A percentile compares a stretch with the other conserved stretches of the same genome.
Evolutionary conservation across 2,329 filamentous ascomycete species (phyloP).

Genomic region (Emergomyces orientalis): DNA sequence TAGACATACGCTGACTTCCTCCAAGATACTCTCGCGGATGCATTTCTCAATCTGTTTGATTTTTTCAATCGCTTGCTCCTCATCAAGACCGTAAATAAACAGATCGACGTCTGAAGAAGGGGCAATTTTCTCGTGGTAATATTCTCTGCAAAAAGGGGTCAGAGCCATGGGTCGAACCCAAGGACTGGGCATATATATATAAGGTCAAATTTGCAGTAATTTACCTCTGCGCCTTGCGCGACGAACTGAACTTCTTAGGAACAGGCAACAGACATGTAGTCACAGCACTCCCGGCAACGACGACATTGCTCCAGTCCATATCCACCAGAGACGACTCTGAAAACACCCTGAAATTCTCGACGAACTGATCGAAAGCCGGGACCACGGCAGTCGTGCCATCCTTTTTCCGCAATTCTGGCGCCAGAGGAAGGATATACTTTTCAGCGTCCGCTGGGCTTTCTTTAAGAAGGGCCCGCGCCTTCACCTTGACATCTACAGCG

Average conservation of each 20-base stretch:
- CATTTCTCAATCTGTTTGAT: conserved; percentile 70
- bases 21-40: conserved; percentile 67
- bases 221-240: conserved; percentile 13
- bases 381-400: conserved; percentile 61
- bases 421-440: conserved; percentile 22
- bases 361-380: conserved; percentile 57
- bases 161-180: not conserved
- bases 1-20: conserved; percentile 57
- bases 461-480: conserved; percentile 19
- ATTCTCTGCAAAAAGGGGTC: conserved; percentile 44
- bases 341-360: conserved; percentile 71
- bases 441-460: conserved; percentile 20
- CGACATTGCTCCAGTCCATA: conserved; percentile 72
- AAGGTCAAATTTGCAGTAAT: not conserved
- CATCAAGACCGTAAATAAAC: conserved; percentile 70
- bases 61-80: conserved; percentile 70
- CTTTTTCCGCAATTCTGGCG: conserved; percentile 45
- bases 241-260: conserved; percentile 47
- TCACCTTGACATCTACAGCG: conserved; percentile 14
- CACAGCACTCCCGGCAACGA: conserved; percentile 71
- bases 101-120: conserved; percentile 81
- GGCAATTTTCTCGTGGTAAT: conserved; percentile 72
- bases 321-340: conserved; percentile 68
- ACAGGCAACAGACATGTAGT: conserved; percentile 69
- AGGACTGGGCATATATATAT: not conserved